These are phyloP conservation scores for Apostasia ramifera DNA, from an alignment of 106 monocot genomes.

Conservation along the genomic window DNA sequence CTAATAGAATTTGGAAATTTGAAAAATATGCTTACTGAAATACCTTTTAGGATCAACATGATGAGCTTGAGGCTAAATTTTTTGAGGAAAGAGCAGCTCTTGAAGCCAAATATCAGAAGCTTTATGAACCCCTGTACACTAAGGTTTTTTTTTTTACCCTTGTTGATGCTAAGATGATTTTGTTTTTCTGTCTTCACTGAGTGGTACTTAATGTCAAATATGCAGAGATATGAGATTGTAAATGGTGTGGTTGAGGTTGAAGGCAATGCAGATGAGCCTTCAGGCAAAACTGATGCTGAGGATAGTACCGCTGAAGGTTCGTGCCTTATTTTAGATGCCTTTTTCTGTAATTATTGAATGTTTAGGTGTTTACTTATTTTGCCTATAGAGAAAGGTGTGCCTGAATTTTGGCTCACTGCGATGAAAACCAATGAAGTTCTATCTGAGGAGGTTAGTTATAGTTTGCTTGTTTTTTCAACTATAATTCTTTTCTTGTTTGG, in stretches of 20 bases:
- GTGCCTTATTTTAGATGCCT: not conserved
- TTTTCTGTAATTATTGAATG: not conserved
- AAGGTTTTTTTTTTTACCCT: conserved; percentile 16
- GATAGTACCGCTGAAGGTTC: conserved; percentile 30
- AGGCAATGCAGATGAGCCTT: conserved; percentile 15
- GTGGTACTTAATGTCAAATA: not conserved
- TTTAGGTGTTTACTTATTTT: not conserved
- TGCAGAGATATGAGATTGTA: conserved; percentile 49
- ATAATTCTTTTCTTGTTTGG: not conserved
- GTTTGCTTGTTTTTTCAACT: not conserved
- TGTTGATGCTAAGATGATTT: conserved; percentile 2
- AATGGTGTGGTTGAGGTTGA: conserved; percentile 47
- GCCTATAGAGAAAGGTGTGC: conserved; percentile 46
- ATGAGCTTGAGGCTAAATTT: conserved; percentile 47
- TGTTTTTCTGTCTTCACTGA: not conserved
- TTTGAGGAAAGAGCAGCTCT: conserved; percentile 43
- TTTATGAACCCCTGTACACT: conserved; percentile 45
- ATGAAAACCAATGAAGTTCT: conserved; percentile 62
- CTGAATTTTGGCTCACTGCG: conserved; percentile 56
- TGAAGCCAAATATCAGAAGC: conserved; percentile 46
- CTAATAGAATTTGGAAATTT: no score
- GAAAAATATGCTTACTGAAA: not conserved
- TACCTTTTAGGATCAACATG: conserved; percentile 32
- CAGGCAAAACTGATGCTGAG: conserved; percentile 8
- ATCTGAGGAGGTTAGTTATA: conserved; percentile 28